A percentile compares a stretch with the other conserved stretches of the same genome.
Conservation (phyloP, 2,329 filamentous ascomycete genomes). For the Scytalidium sp. region DNA sequence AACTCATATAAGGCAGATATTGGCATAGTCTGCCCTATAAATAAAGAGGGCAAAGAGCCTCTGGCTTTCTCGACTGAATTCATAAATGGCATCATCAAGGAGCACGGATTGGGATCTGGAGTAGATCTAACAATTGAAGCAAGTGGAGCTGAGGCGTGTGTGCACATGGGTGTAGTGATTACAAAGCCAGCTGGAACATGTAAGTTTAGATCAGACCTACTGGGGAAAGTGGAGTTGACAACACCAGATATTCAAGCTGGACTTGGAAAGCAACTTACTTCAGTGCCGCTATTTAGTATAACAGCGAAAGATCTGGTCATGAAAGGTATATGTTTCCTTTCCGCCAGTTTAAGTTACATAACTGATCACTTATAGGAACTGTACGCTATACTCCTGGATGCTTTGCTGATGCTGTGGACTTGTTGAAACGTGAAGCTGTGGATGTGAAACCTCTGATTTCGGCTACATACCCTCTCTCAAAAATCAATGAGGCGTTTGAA, state of each 20-base stretch:
- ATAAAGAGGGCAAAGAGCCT: constrained; percentile 6
- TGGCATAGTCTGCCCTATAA: constrained; percentile 15
- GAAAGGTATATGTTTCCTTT: constrained; percentile 11
- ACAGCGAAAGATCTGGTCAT: constrained; percentile 23
- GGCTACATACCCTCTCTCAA: constrained; percentile 19
- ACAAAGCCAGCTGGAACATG: constrained; percentile 21
- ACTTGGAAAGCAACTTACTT: constrained; percentile 16
- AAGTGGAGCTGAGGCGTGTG: constrained; percentile 21
- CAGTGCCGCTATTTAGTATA: constrained; percentile 18
- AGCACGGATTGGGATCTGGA: constrained; percentile 15
- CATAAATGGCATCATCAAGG: constrained; percentile 12
- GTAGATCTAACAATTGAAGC: constrained; percentile 23
- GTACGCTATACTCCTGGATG: constrained; percentile 25
- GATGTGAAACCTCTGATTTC: constrained; percentile 24
- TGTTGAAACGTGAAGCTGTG: constrained; percentile 16
- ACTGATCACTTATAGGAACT: no score
- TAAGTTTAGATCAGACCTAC: background rate
- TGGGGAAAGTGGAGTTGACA: background rate
- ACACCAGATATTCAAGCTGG: constrained; percentile 19
- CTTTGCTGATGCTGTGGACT: constrained; percentile 21
- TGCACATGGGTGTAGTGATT: constrained; percentile 20
- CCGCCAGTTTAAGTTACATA: no score
- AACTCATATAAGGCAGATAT: constrained; percentile 19
- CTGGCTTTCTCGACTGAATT: constrained; percentile 11
- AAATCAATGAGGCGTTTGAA: constrained; percentile 17